phyloP scores from a whole-genome alignment of 768 basidiomycete species.

The Infundibulicybe gibba region DNA sequence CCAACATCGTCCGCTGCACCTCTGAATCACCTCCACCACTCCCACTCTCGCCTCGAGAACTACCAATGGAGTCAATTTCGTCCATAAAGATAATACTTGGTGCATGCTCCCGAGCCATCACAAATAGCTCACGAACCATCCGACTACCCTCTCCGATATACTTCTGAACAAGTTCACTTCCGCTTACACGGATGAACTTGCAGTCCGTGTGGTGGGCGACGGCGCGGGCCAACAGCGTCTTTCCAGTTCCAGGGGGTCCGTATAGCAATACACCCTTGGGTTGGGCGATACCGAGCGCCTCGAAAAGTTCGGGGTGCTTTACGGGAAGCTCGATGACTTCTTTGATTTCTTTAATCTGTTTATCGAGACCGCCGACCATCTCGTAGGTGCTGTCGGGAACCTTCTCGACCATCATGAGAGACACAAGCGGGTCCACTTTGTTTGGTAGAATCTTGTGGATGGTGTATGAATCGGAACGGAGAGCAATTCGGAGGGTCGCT shows the following conservation, averaged over 20 bases:
- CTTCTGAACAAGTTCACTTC: constrained; percentile 94
- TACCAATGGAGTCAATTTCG: constrained; percentile 97
- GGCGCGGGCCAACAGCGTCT: constrained; percentile 91
- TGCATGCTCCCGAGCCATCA: constrained; percentile 97
- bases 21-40: constrained; percentile 87
- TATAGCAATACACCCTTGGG: constrained; percentile 96
- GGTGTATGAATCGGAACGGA: constrained; percentile 94
- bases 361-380: constrained; percentile 97
- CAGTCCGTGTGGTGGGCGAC: constrained; percentile 98
- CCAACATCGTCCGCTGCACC: constrained; percentile 89
- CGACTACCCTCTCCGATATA: constrained; percentile 96
- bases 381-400: constrained; percentile 99
- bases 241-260: constrained; percentile 95
- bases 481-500: constrained; percentile 86
- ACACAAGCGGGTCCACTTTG: constrained; percentile 97
- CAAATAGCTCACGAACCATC: constrained; percentile 97
- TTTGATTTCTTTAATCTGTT: constrained; percentile 97
- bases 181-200: constrained; percentile 94
- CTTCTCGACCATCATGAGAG: constrained; percentile 99
- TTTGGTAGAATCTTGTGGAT: constrained; percentile 96
- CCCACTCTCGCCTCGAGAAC: constrained; percentile 88
- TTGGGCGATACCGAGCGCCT: constrained; percentile 93
- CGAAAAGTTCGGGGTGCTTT: constrained; percentile 96
- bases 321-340: constrained; percentile 97
- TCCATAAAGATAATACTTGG: constrained; percentile 99